These are phyloP conservation scores for Neurospora hispaniola DNA, from an alignment of 495 filamentous ascomycete species.

Conservation along the genomic window DNA sequence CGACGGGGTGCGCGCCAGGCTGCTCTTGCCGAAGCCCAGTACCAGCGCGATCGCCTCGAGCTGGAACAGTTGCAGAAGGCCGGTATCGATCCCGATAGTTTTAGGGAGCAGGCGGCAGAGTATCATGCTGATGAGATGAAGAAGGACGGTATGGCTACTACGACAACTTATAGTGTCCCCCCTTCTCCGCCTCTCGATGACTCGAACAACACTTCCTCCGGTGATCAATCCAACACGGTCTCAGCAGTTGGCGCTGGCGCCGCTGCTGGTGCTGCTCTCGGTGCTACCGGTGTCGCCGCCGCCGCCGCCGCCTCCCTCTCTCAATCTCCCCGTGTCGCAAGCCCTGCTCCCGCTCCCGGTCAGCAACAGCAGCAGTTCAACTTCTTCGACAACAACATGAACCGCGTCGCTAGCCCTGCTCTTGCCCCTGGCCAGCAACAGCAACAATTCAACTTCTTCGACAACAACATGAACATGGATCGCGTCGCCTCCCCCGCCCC, in stretches of 20 bases:
- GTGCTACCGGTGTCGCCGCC: slow-evolving; percentile 18
- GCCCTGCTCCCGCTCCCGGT: slow-evolving; percentile 10
- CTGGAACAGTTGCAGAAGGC: slow-evolving; percentile 43
- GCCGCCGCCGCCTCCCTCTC: slow-evolving; percentile 19
- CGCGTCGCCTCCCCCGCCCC: neutral
- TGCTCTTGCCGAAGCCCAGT: slow-evolving; percentile 42
- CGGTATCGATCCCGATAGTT: slow-evolving; percentile 36
- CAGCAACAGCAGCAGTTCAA: neutral
- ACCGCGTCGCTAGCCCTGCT: neutral
- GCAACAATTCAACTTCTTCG: neutral
- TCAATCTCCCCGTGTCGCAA: slow-evolving; percentile 16
- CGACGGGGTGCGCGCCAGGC: slow-evolving; percentile 54
- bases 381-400: neutral
- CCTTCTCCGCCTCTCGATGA: slow-evolving; percentile 21
- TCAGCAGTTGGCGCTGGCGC: slow-evolving; percentile 5
- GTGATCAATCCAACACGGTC: neutral
- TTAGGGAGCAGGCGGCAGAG: slow-evolving; percentile 28
- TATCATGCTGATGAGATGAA: slow-evolving; percentile 29
- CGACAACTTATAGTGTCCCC: slow-evolving; percentile 26
- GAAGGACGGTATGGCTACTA: slow-evolving; percentile 18
- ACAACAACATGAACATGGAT: neutral
- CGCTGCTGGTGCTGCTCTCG: slow-evolving; percentile 9
- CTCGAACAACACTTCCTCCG: slow-evolving; percentile 10
- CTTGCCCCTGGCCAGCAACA: slow-evolving; percentile 1
- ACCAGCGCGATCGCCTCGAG: slow-evolving; percentile 51